Percentiles rank a stretch among this genome's conserved stretches.
Evolutionary conservation across 331 rosid genomes (phyloP).

Genomic region (Rosa hybrid): DNA sequence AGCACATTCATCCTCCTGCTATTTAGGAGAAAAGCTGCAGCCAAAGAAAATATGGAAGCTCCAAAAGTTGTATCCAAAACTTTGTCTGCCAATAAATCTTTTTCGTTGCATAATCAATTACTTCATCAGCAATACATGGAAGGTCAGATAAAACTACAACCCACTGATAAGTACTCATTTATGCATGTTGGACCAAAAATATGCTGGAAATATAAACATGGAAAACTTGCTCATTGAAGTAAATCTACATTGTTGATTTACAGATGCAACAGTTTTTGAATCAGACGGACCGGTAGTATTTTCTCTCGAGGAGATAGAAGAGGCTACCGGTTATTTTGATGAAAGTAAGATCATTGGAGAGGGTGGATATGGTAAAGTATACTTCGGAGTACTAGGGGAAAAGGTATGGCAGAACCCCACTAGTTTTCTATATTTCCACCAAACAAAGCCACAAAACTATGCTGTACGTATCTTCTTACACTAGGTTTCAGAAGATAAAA

Average conservation of each 20-base stretch:
- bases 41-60: slow-evolving; percentile 22
- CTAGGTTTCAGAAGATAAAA: slow-evolving; percentile 12
- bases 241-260: slow-evolving; percentile 13
- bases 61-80: slow-evolving; percentile 42
- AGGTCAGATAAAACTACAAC: slow-evolving; percentile 42
- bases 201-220: neutral
- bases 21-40: slow-evolving; percentile 32
- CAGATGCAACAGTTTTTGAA: slow-evolving; percentile 54
- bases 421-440: slow-evolving; percentile 6
- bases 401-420: slow-evolving; percentile 46
- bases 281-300: slow-evolving; percentile 62
- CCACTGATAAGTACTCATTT: neutral
- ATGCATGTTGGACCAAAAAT: neutral
- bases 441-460: neutral
- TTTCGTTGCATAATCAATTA: slow-evolving; percentile 33
- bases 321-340: slow-evolving; percentile 61
- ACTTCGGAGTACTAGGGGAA: slow-evolving; percentile 55
- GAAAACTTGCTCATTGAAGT: neutral
- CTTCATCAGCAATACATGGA: slow-evolving; percentile 35
- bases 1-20: slow-evolving; percentile 39
- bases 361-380: slow-evolving; percentile 81
- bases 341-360: slow-evolving; percentile 65
- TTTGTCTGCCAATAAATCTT: slow-evolving; percentile 32
- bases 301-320: slow-evolving; percentile 61
- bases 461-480: neutral